Evolutionary conservation across 441 rosid species (phyloP), one percentile per base, ranked within the genome.

Genomic region (Corymbia citriodora): DNA sequence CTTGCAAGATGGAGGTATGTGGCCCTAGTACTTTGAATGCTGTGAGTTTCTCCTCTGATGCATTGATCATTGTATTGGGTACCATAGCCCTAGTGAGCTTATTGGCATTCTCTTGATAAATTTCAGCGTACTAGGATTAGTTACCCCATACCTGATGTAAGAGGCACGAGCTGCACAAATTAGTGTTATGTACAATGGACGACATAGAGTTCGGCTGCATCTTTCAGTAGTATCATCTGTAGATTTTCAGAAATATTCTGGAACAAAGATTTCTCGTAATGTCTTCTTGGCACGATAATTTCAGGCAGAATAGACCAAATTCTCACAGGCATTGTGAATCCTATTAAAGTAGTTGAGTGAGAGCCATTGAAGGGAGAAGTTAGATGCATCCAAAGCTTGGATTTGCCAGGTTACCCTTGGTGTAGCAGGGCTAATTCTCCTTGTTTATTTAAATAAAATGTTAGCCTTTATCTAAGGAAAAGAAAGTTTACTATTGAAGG

Each of bases 1-100:
- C 92, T 92, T 98, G 93, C 98, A 95, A 91, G 94, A 91, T 89
- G 92, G 93, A 70, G 99, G 99, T 96, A 88, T 92, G 93, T 93
- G 50, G 85, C 12, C 85, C 2, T 36, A 45, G 8, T 87, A 79
- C 85, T 79, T 79, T 23, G 85, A 74, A 23, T 45, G 49, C 85
- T 79, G 52, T 79, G 85, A 79, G 45, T 72, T 72, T 45, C 18
- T 45, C 85, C 52, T 79, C n/a, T 10, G 9, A 45, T 79, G 85
- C 50, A 1, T 1, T 79, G 1, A 45, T 48, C 18, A 45, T 45
- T 79, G 85, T 45, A 79, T 79, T 17, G 12, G n/a, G 85, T 79
- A 52, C 45, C 1, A 12, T 68, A 68, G 36, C 50, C 83, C 50
- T 74, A 11, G 52, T 23, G 18, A 79, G 85, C n/a, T 7, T 79